These are phyloP conservation scores for Blastocladiella emersonii DNA, from an alignment of 371 early-diverging fungal genomes.

Conservation along the genomic window DNA sequence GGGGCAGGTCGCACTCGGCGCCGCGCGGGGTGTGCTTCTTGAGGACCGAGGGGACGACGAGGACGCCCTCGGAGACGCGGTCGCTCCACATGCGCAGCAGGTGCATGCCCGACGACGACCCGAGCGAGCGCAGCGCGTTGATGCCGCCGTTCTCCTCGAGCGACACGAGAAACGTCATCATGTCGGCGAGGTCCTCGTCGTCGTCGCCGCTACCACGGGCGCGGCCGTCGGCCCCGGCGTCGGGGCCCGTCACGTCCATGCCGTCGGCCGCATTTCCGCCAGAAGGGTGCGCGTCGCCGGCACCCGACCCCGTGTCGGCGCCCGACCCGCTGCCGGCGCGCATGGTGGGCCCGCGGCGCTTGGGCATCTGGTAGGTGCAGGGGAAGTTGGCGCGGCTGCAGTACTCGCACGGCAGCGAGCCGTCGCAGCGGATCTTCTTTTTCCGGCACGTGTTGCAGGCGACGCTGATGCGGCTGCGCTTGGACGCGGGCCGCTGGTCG, in stretches of 20 bases:
- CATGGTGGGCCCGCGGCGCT: background rate
- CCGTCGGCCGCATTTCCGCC: background rate
- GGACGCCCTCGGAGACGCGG: background rate
- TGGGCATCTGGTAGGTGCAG: background rate
- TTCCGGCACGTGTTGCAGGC: background rate
- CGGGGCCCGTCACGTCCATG: too few relatives aligned
- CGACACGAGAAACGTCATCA: slow-evolving; percentile 5
- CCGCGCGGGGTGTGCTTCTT: background rate
- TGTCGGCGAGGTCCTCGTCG: background rate
- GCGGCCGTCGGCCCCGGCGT: background rate
- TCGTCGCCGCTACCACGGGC: background rate
- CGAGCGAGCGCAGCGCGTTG: slow-evolving; percentile 3
- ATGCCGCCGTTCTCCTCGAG: slow-evolving; percentile 5
- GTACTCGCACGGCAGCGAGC: background rate
- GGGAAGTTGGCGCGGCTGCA: background rate
- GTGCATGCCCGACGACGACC: slow-evolving; percentile 3
- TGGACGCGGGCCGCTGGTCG: background rate
- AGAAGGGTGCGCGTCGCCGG: background rate
- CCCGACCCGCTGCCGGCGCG: too few relatives aligned
- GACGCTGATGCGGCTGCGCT: background rate
- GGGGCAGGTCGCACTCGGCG: background rate
- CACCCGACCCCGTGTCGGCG: background rate
- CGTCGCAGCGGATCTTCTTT: background rate
- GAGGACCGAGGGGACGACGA: background rate
- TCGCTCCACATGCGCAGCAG: background rate